Conservation (phyloP, 768 basidiomycete genomes). For the Phlebiopsis gigantea region DNA sequence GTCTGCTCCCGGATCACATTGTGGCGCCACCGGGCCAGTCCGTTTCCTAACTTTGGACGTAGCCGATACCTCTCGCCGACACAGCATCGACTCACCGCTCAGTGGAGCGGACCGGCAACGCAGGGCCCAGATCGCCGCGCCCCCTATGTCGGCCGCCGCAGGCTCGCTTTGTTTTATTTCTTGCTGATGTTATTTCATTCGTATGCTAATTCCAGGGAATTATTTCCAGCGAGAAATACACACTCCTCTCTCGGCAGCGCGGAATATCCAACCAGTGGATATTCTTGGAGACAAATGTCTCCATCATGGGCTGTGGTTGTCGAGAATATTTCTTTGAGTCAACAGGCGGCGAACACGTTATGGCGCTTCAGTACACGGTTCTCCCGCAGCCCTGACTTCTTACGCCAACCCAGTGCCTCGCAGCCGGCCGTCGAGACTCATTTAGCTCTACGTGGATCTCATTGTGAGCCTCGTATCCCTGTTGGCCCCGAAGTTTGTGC, state of each 20-base stretch:
- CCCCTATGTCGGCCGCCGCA: background rate
- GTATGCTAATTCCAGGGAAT: background rate
- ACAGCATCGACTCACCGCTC: background rate
- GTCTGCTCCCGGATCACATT: background rate
- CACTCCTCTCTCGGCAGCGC: background rate
- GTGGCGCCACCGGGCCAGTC: slow-evolving; percentile 1
- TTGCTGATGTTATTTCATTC: background rate
- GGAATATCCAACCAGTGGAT: background rate
- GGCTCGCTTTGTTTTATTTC: background rate
- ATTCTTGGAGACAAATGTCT: background rate
- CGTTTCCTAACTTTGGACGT: background rate
- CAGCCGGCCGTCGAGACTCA: background rate
- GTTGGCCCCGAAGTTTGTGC: background rate
- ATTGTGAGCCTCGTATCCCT: background rate
- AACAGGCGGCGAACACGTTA: background rate
- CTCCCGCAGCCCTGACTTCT: background rate
- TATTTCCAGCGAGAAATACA: background rate
- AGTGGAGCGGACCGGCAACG: background rate
- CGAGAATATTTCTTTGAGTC: background rate
- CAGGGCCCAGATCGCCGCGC: background rate
- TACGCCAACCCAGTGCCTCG: background rate
- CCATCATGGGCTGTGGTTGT: background rate
- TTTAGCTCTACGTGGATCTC: background rate
- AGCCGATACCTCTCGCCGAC: background rate
- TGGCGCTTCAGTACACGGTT: background rate